A percentile compares a stretch with the other conserved stretches of the same genome.
Conservation (phyloP, 495 filamentous ascomycete species). For the Astrothelium macrocarpum region DNA sequence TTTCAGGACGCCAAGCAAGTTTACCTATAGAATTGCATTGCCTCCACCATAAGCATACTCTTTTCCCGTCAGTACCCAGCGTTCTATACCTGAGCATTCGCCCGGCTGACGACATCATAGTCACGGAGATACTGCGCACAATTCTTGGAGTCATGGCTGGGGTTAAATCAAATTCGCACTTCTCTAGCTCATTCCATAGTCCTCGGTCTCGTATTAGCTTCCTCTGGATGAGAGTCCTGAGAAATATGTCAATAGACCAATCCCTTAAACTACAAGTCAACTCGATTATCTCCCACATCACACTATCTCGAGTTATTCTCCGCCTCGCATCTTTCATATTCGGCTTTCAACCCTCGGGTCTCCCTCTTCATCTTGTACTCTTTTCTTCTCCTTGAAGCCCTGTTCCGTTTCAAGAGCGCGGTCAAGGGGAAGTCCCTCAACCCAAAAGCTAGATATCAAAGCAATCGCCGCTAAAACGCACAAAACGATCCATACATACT, state of each 20-base stretch:
- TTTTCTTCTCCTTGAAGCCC: constrained; percentile 31
- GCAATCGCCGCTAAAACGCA: constrained; percentile 45
- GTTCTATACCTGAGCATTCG: background rate
- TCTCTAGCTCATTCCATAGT: no score
- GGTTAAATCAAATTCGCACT: no score
- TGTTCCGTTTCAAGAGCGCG: constrained; percentile 29
- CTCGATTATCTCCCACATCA: background rate
- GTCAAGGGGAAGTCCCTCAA: constrained; percentile 33
- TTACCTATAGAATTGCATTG: constrained; percentile 45
- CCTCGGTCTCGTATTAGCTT: no score
- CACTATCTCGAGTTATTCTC: background rate
- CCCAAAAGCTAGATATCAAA: constrained; percentile 40
- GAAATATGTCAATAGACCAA: no score
- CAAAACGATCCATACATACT: constrained; percentile 32
- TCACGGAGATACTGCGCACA: no score
- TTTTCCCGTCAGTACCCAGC: background rate
- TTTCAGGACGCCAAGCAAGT: constrained; percentile 69
- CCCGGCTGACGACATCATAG: no score
- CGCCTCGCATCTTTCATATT: background rate
- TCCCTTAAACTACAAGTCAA: background rate
- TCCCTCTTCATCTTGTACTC: constrained; percentile 11
- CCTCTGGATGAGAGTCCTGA: no score
- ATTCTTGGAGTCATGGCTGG: no score
- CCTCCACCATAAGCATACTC: background rate
- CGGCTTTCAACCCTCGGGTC: background rate